Percentiles rank a stretch among this genome's conserved stretches.
Evolutionary conservation across 2,329 filamentous ascomycete genomes (phyloP).

Genomic region (Clarireedia homoeocarpa): DNA sequence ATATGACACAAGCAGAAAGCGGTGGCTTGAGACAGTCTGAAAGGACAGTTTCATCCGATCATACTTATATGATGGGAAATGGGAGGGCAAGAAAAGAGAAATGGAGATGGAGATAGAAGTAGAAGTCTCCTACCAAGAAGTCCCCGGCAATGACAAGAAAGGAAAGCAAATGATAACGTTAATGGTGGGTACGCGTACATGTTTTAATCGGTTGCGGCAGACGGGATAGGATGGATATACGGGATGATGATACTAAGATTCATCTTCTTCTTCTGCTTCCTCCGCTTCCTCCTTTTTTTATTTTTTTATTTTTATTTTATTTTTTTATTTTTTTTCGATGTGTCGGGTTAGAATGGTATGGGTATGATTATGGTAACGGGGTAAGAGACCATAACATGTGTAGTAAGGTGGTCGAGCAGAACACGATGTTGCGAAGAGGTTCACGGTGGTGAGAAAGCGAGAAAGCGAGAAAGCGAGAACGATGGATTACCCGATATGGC

Average conservation of each 20-base stretch:
- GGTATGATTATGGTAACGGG: no score
- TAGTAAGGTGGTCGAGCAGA: not conserved
- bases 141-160: not conserved
- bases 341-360: not conserved
- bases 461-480: not conserved
- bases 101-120: not conserved
- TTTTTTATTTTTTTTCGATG: not conserved
- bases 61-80: constrained; percentile 5
- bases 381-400: no score
- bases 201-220: no score
- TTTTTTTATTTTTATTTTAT: no score
- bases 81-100: not conserved
- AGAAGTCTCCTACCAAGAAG: not conserved
- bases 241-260: not conserved
- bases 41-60: not conserved
- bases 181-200: no score
- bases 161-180: no score
- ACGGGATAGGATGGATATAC: not conserved
- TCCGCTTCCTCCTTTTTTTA: not conserved
- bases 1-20: not conserved
- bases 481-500: not conserved
- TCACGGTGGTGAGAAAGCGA: not conserved
- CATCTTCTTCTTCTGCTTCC: not conserved
- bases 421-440: not conserved
- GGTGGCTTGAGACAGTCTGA: not conserved